Evolutionary conservation across 768 basidiomycete species (phyloP), one percentile per base, ranked within the genome.

Genomic region (Leccinum aurantiacum): DNA sequence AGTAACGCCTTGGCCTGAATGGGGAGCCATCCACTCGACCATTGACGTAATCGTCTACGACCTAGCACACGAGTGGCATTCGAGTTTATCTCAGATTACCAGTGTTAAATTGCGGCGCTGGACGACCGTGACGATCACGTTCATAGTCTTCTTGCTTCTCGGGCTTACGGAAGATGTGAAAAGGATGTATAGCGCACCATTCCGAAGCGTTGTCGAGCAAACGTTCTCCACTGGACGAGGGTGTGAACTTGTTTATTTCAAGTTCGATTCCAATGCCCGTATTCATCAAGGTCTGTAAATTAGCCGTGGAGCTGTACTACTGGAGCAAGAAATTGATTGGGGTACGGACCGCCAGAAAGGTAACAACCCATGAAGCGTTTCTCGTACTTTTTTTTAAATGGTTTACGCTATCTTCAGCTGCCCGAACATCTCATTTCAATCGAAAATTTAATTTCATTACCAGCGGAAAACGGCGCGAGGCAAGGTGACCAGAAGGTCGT

Each of bases 1-100:
- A 19, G 58, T 67, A 4, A 35, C 29, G 1, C 56, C 63, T 10
- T 69, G 68, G 68, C 68, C 63, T 38, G 68, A 68, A 44, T 65
- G 63, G 68, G 33, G n/a, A 31, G 29, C 62, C 44, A 13, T 63
- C 22, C 68, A 69, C 51, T 66, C 60, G 8, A 58, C 60, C 44
- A 62, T 22, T 4, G 22, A 54, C 6, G 29, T 60, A 22, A 53
- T 68, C 24, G 17, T 54, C 22, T 52, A 59, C 17, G 37, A 68
- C 5, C 35, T 60, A 10, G 53, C 61, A 3, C 38, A 27, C 24
- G 56, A 61, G 31, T 68, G 67, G 64, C 58, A 53, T 33, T 50
- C 61, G 3, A 56, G 15, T 14, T 6, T 13, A 7, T n/a, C 2
- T 14, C n/a, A 8, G 47, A 25, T 52, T 13, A 54, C 35, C 29